Conservation (phyloP, 305 asterid species). For the Fraxinus paxiana region DNA sequence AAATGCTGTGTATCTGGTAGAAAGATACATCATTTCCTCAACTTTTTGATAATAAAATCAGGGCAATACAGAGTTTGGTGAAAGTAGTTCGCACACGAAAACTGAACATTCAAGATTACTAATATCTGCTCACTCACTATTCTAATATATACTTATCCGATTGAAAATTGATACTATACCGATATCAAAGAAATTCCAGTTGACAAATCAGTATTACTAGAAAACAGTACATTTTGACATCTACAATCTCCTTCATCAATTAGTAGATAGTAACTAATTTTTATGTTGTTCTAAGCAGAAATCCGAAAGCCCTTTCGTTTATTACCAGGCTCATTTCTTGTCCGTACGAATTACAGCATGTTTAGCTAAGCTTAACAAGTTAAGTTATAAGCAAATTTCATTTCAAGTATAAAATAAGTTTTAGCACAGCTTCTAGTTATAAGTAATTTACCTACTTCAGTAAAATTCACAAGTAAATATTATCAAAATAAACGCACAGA, state of each 20-base stretch:
- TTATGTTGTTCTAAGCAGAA: background rate
- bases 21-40: background rate
- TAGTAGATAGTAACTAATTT: background rate
- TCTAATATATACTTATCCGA: background rate
- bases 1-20: slow-evolving; percentile 54
- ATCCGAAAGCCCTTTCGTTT: background rate
- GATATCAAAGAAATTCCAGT: background rate
- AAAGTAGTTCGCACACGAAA: background rate
- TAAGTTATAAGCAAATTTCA: background rate
- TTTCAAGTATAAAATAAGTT: background rate
- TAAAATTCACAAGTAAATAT: background rate
- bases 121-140: background rate
- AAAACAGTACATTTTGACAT: background rate
- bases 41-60: background rate
- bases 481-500: background rate
- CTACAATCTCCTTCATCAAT: background rate
- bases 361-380: background rate
- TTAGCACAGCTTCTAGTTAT: background rate
- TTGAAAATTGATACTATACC: background rate
- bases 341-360: background rate
- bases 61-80: background rate
- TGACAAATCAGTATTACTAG: background rate
- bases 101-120: background rate
- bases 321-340: background rate
- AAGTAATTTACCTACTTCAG: background rate